Conservation (phyloP, 2,329 filamentous ascomycete species). For the Apiospora koreana region DNA sequence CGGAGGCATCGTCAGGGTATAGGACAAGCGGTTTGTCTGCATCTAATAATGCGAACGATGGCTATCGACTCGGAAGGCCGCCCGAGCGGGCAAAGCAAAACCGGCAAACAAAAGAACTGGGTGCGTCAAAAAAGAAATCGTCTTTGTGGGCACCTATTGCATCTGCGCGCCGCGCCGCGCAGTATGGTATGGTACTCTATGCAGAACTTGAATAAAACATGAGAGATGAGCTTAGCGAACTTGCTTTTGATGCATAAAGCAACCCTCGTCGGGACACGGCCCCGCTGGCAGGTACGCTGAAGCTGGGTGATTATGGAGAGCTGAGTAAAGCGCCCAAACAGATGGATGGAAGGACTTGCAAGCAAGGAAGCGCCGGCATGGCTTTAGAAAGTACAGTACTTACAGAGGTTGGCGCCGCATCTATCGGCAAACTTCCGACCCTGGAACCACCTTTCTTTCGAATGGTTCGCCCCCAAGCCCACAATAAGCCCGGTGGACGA, state of each 20-base stretch:
- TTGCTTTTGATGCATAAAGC: not conserved
- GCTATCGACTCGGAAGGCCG: not conserved
- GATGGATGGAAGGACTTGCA: not conserved
- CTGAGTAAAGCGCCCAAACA: conserved; percentile 1
- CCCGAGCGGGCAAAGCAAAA: not conserved
- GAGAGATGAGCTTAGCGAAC: not conserved
- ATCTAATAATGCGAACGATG: not conserved
- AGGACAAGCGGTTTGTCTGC: not conserved
- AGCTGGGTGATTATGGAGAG: not conserved
- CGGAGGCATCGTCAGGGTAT: not conserved
- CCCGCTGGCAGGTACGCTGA: not conserved
- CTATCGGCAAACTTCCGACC: conserved; percentile 6
- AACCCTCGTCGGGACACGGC: not conserved
- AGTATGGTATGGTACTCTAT: not conserved
- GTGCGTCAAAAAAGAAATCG: not conserved
- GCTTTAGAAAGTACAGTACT: not conserved
- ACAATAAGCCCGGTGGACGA: conserved; percentile 1
- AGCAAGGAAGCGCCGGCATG: conserved; percentile 2
- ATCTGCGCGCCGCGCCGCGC: not conserved
- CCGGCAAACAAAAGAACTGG: not conserved
- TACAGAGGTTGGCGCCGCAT: not conserved
- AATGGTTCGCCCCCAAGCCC: conserved; percentile 6
- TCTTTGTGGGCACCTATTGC: not conserved
- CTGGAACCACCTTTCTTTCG: not conserved
- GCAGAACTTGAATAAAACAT: not conserved